Conservation (phyloP, 345 rosid species). For the Bretschneidera sinensis region DNA sequence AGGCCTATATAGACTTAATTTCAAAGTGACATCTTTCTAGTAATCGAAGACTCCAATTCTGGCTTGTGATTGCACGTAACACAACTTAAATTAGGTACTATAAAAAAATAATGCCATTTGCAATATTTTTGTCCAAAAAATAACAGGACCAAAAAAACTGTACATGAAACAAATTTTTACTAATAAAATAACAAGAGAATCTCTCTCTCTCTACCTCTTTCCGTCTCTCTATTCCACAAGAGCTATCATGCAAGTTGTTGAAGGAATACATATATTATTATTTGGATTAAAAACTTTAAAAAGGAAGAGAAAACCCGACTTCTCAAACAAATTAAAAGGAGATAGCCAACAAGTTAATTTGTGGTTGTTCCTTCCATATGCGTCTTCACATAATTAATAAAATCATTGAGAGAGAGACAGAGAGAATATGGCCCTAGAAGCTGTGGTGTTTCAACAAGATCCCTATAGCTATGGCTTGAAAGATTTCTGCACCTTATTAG, state of each 20-base stretch:
- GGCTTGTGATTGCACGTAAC: not conserved
- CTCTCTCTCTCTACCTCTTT: constrained; percentile 14
- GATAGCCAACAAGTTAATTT: not conserved
- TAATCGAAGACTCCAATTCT: not conserved
- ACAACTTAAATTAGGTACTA: not conserved
- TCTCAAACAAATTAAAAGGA: not conserved
- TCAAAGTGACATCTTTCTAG: constrained; percentile 9
- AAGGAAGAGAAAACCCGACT: not conserved
- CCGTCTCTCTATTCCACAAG: constrained; percentile 6
- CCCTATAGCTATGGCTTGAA: constrained; percentile 19
- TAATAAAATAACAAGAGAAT: constrained; percentile 6
- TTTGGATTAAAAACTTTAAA: constrained; percentile 9
- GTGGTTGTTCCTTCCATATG: constrained; percentile 2
- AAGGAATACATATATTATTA: not conserved
- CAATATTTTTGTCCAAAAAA: too few relatives aligned
- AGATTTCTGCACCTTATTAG: constrained; percentile 2
- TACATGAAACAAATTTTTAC: too few relatives aligned
- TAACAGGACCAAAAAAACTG: too few relatives aligned
- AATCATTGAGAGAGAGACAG: not conserved
- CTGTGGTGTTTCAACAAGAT: constrained; percentile 32
- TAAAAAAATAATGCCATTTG: too few relatives aligned
- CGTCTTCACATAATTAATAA: too few relatives aligned
- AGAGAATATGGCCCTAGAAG: constrained; percentile 27
- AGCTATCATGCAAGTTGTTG: constrained; percentile 20
- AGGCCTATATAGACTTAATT: too few relatives aligned